These are phyloP conservation scores for Aureobasidium melanogenum DNA, from an alignment of 2,329 filamentous ascomycete species.

Conservation along the genomic window DNA sequence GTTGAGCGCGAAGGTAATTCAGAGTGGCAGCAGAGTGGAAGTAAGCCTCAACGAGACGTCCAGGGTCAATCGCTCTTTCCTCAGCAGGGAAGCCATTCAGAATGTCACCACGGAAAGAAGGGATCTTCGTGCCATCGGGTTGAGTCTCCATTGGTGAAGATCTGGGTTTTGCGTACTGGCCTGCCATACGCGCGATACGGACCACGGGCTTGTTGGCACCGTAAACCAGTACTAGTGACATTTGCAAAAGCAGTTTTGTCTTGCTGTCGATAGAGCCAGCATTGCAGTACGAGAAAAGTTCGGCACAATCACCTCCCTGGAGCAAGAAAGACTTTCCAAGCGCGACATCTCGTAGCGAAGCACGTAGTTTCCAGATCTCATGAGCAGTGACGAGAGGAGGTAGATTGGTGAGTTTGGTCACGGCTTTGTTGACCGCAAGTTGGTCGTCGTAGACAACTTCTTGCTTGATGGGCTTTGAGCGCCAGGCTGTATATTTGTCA, in stretches of 20 bases:
- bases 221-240: slow-evolving; percentile 94
- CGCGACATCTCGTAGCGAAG: slow-evolving; percentile 74
- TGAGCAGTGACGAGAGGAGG: slow-evolving; percentile 71
- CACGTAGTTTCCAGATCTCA: slow-evolving; percentile 73
- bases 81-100: slow-evolving; percentile 76
- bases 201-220: slow-evolving; percentile 75
- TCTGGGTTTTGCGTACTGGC: slow-evolving; percentile 93
- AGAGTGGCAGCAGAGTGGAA: slow-evolving; percentile 91
- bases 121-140: slow-evolving; percentile 63
- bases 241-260: slow-evolving; percentile 92
- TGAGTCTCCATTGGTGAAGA: slow-evolving; percentile 80
- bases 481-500: slow-evolving; percentile 52
- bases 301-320: slow-evolving; percentile 93
- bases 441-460: slow-evolving; percentile 60
- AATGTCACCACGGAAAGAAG: slow-evolving; percentile 91
- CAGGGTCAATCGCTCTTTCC: slow-evolving; percentile 73
- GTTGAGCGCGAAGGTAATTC: slow-evolving; percentile 80
- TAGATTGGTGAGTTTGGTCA: slow-evolving; percentile 56
- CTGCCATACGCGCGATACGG: slow-evolving; percentile 89
- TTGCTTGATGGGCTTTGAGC: slow-evolving; percentile 70
- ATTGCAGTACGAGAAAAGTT: slow-evolving; percentile 94
- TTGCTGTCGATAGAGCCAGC: slow-evolving; percentile 86
- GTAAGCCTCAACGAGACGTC: slow-evolving; percentile 80
- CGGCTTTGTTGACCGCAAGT: slow-evolving; percentile 49
- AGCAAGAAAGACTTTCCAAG: slow-evolving; percentile 85